Percentiles rank a stretch among this genome's conserved stretches.
Evolutionary conservation across 2,329 filamentous ascomycete species (phyloP).

Genomic region (Venturia oleaginea): DNA sequence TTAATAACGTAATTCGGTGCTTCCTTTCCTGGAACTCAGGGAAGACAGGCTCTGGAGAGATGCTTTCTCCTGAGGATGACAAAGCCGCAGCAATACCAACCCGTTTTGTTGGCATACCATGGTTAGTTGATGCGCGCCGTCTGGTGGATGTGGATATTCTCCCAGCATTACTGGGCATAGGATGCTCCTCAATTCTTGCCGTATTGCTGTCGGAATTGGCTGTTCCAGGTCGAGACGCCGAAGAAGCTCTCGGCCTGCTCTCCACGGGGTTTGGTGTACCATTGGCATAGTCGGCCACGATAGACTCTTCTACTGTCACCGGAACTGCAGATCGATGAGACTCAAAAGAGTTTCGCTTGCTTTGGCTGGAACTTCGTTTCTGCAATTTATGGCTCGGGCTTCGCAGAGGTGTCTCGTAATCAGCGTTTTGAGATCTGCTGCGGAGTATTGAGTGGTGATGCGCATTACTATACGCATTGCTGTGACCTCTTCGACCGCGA

Average conservation of each 20-base stretch:
- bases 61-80: constrained; percentile 20
- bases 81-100: constrained; percentile 35
- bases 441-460: constrained; percentile 8
- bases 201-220: constrained; percentile 1
- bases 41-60: constrained; percentile 36
- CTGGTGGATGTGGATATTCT: constrained; percentile 24
- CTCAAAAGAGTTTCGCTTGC: constrained; percentile 4
- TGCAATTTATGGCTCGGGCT: constrained; percentile 9
- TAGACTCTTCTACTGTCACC: constrained; percentile 1
- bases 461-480: not conserved
- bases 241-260: not conserved
- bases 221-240: not conserved
- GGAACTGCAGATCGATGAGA: not conserved
- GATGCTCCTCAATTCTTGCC: not conserved
- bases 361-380: constrained; percentile 11
- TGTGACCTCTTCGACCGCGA: not conserved
- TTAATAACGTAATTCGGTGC: constrained; percentile 50
- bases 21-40: constrained; percentile 42
- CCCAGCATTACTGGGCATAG: constrained; percentile 2
- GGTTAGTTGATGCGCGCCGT: constrained; percentile 26
- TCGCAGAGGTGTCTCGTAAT: not conserved
- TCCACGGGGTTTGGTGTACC: not conserved
- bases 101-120: constrained; percentile 33
- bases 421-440: constrained; percentile 7
- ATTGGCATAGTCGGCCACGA: constrained; percentile 2